These are phyloP conservation scores for Thielaviopsis populi DNA, from an alignment of 2,329 filamentous ascomycete species.

Conservation along the genomic window DNA sequence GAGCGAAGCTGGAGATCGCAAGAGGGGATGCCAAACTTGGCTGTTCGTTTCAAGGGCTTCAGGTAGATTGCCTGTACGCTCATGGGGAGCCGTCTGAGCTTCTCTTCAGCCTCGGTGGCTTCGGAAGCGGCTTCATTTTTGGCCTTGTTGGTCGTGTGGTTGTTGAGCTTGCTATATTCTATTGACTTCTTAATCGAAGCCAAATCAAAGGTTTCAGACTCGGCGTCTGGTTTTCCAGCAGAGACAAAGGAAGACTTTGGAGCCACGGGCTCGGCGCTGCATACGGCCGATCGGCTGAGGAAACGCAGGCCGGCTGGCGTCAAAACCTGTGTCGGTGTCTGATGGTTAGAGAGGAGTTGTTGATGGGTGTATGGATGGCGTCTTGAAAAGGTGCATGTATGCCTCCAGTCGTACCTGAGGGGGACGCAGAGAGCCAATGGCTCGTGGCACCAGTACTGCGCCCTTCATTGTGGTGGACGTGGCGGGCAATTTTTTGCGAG, in stretches of 20 bases:
- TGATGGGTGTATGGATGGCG: not conserved
- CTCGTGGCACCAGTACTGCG: conserved; percentile 2
- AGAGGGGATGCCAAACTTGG: conserved; percentile 62
- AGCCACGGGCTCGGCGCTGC: not conserved
- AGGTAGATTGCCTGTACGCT: conserved; percentile 71
- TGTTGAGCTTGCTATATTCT: conserved; percentile 14
- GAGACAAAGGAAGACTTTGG: not conserved
- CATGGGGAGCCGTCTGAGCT: conserved; percentile 15
- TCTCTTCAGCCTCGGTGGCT: conserved; percentile 1
- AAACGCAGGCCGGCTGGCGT: not conserved
- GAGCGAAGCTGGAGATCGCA: conserved; percentile 90
- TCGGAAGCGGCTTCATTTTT: conserved; percentile 14
- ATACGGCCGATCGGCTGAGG: not conserved
- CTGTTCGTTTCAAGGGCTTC: conserved; percentile 60
- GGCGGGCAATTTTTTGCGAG: not conserved
- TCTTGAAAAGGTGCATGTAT: not conserved
- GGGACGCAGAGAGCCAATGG: conserved; percentile 4
- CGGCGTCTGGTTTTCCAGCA: not conserved
- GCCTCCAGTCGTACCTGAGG: not conserved
- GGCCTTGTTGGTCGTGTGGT: conserved; percentile 17
- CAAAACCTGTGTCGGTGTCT: not conserved
- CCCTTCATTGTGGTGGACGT: not conserved
- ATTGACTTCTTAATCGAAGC: not conserved
- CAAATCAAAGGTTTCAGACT: not conserved
- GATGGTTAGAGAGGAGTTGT: not conserved